These are phyloP conservation scores for Fusarium sororula DNA, from an alignment of 2,329 filamentous ascomycete genomes.

Conservation along the genomic window DNA sequence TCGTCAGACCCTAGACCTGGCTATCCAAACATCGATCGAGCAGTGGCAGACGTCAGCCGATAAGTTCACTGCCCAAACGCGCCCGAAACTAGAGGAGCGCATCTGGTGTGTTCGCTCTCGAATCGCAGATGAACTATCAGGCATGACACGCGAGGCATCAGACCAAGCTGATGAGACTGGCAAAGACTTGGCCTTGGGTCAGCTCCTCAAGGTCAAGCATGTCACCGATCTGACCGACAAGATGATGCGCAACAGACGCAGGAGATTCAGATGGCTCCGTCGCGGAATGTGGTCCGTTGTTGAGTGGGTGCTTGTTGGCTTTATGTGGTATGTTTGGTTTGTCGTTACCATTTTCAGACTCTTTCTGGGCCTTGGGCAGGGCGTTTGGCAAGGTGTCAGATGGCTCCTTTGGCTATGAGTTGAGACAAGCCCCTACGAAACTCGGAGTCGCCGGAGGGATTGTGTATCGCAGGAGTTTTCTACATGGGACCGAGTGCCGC, in stretches of 20 bases:
- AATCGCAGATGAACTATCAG: constrained; percentile 63
- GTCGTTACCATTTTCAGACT: constrained; percentile 80
- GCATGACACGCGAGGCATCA: constrained; percentile 71
- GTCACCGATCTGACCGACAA: constrained; percentile 82
- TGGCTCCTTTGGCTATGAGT: constrained; percentile 85
- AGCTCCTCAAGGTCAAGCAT: constrained; percentile 82
- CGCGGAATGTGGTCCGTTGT: constrained; percentile 81
- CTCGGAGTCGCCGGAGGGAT: neutral
- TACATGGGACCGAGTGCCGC: neutral
- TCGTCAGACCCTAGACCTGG: constrained; percentile 60
- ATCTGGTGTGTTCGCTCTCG: constrained; percentile 59
- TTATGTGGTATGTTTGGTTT: constrained; percentile 96
- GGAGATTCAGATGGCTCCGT: constrained; percentile 77
- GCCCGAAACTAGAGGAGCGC: constrained; percentile 60
- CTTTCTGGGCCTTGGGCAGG: constrained; percentile 69
- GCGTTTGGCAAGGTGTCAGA: constrained; percentile 66
- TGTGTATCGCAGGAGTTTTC: constrained; percentile 14
- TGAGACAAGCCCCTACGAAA: neutral
- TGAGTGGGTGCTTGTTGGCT: constrained; percentile 86
- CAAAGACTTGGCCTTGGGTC: constrained; percentile 77
- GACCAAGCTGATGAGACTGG: constrained; percentile 84
- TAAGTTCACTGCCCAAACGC: constrained; percentile 65
- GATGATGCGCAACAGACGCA: constrained; percentile 74
- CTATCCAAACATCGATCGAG: constrained; percentile 58
- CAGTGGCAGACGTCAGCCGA: constrained; percentile 69